Conservation (phyloP, 345 rosid genomes). For the Noccaea bulbosa region DNA sequence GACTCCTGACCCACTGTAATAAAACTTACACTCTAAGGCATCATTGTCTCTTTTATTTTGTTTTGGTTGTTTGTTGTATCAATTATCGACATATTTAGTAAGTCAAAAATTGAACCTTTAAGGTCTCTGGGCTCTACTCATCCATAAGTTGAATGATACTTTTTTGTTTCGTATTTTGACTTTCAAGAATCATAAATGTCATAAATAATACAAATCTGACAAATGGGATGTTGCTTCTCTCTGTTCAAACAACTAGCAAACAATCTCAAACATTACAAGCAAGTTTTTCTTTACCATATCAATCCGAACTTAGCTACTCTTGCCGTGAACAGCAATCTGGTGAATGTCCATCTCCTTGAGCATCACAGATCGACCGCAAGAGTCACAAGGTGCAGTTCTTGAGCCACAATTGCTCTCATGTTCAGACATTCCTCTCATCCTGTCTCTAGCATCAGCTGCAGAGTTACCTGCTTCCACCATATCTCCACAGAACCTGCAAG, state of each 20-base stretch:
- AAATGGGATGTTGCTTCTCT: constrained; percentile 30
- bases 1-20: constrained; percentile 23
- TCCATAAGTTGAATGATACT: constrained; percentile 13
- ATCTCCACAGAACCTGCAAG: constrained; percentile 92
- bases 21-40: constrained; percentile 25
- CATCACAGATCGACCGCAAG: constrained; percentile 95
- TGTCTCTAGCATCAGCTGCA: constrained; percentile 72
- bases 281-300: not conserved
- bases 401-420: constrained; percentile 96
- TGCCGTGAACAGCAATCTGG: constrained; percentile 85
- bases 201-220: constrained; percentile 21
- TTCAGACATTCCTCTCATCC: constrained; percentile 85
- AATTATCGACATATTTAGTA: constrained; percentile 14
- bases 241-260: constrained; percentile 27
- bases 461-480: constrained; percentile 88
- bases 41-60: constrained; percentile 12
- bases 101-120: constrained; percentile 15
- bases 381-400: constrained; percentile 90
- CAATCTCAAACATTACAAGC: constrained; percentile 13
- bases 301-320: constrained; percentile 47
- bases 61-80: constrained; percentile 1
- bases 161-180: constrained; percentile 13
- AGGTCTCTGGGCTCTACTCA: constrained; percentile 30
- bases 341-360: constrained; percentile 98
- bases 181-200: constrained; percentile 31